Evolutionary conservation across 2,329 filamentous ascomycete species (phyloP), one percentile per base, ranked within the genome.

Genomic region (Ophiostoma himal-ulmi): DNA sequence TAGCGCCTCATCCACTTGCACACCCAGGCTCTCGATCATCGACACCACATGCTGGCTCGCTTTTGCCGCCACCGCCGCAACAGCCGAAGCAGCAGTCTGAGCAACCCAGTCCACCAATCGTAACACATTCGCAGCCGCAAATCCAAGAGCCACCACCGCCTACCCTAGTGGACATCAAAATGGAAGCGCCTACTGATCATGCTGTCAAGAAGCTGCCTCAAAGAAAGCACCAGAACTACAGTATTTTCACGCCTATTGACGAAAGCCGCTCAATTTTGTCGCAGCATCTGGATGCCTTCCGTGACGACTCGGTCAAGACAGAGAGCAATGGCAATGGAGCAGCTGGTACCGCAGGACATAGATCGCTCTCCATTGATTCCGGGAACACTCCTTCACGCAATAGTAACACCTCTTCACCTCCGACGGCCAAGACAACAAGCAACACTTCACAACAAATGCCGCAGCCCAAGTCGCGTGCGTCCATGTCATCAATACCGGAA

Each of bases 241-340:
- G 94, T 78, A 98, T 99, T 72, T 98, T 98, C 78, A 99, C 95
- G 0, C 95, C 95, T 0, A 96, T 99, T 73, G 95, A 98, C 76
- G 94, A 97, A 78, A 93, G 91, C 75, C 87, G 92, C 67, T 97
- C 94, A 1, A 90, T 97, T 71, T 81, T 97, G 62, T 93, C 92
- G 14, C 92, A 94, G 74, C 93, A 97, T 78, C 89, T 91, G 73
- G 89, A 88, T 20, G 86, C 86, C 1, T 90, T 91, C 74, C 84
- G 87, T 11, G 83, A 86, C 2, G 87, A 88, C 67, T 79, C 83
- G 67, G 73, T 57, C 78, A 83, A 77, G 76, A 78, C 73, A 72
- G 66, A 67, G 54, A 44, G 71, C 41, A 69, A 48, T 22, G 48
- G 39, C 57, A 65, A 26, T 37, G n/a, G n/a, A 11, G 14, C n/a